Evolutionary conservation across 345 rosid genomes (phyloP), one percentile per base, ranked within the genome.

Genomic region (Citrus sp.): DNA sequence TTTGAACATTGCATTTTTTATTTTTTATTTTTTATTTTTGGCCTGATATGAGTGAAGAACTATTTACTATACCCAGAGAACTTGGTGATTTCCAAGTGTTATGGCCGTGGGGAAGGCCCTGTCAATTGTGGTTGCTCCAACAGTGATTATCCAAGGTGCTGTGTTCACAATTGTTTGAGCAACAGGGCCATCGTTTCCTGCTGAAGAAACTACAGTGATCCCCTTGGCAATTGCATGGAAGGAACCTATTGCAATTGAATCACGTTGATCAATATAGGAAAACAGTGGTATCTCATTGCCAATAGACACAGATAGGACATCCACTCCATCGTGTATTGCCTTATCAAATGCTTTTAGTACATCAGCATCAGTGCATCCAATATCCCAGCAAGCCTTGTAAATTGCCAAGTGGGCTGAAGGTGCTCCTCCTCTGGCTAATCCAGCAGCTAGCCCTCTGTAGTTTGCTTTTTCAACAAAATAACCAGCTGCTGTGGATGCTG

Each of bases 291-390:
- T 72, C 3, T 58, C 74, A 46, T 9, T n/a, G 30, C 94, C 94
- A 6, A 92, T 30, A 4, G 97, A 92, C 13, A 89, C 79, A 0
- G 92, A 89, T 58, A 92, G 21, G 54, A 92, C 79, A 73, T 91
- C 93, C 8, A 92, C 93, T 4, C 93, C 95, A 59, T 91, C 95
- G 1, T 84, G 85, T 64, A 92, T 87, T 0, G 92, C 91, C 18
- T 89, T 80, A 77, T 90, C 97, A 30, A 91, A 85, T 28, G 91
- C 94, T 73, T 90, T 89, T 21, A 91, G 30, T 22, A 90, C 76
- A 76, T 89, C 95, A 9, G 88, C 86, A 73, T 87, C 86, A 18
- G 80, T 40, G 77, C 97, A 93, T 28, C 78, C 81, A 9, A 1
- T 38, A 60, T 62, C 78, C 86, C 89, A 84, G 75, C 94, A 91